A percentile compares a stretch with the other conserved stretches of the same genome.
Evolutionary conservation across 73 alveolate species (phyloP).

Genomic region (Diophrys appendiculata): DNA sequence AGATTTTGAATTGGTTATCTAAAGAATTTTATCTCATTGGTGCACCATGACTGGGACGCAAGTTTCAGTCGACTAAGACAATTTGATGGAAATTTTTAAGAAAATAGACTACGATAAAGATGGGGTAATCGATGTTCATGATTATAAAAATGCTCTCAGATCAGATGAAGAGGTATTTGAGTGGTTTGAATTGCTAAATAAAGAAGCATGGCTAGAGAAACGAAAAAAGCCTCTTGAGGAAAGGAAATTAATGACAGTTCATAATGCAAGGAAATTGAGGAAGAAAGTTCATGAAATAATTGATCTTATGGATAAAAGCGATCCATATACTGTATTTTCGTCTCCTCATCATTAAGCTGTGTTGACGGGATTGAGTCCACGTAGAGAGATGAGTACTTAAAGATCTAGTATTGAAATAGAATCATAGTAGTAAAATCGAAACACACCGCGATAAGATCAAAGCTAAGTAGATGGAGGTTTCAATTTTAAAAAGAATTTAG

Average conservation of each 20-base stretch:
- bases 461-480: no score
- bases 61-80: slow-evolving; percentile 23
- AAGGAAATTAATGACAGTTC: not conserved
- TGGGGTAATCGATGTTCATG: slow-evolving; percentile 39
- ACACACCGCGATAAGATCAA: no score
- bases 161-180: slow-evolving; percentile 29
- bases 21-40: slow-evolving; percentile 39
- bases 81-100: slow-evolving; percentile 27
- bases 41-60: slow-evolving; percentile 38
- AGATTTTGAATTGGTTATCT: slow-evolving; percentile 28
- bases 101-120: slow-evolving; percentile 30
- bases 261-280: not conserved
- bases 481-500: no score
- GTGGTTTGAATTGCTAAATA: slow-evolving; percentile 48
- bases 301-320: no score
- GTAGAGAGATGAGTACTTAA: no score
- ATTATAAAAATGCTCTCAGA: slow-evolving; percentile 32
- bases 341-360: no score
- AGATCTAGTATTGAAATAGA: no score
- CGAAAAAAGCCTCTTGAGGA: not conserved
- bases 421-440: no score
- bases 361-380: no score
- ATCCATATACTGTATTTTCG: no score
- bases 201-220: not conserved
- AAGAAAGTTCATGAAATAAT: not conserved